These are phyloP conservation scores for Solanum hybrid DNA, from an alignment of 305 asterid genomes.

Conservation along the genomic window DNA sequence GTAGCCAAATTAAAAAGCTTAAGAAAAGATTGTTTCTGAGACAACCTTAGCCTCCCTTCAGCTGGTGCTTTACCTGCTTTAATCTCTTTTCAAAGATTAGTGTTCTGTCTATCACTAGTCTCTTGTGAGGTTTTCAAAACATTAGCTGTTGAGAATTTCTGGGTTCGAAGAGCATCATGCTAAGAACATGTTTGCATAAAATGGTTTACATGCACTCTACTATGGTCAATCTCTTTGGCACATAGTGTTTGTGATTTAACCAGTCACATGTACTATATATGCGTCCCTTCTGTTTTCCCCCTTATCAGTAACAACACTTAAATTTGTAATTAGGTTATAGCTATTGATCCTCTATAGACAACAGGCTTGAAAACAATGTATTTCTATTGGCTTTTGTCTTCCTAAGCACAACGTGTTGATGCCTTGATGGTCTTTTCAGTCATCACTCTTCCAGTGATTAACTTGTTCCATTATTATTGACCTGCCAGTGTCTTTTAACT, in stretches of 20 bases:
- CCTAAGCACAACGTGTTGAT: neutral
- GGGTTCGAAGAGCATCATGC: neutral
- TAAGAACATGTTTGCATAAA: neutral
- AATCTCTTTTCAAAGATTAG: neutral
- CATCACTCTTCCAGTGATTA: neutral
- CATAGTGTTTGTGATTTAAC: neutral
- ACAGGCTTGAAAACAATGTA: neutral
- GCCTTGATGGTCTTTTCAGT: neutral
- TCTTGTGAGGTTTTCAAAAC: neutral
- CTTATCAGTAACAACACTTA: neutral
- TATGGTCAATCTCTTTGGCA: neutral
- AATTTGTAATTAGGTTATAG: neutral
- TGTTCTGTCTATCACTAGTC: neutral
- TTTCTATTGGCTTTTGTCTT: neutral
- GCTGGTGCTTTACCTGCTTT: neutral
- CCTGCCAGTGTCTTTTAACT: neutral
- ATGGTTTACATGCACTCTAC: neutral
- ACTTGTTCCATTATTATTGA: neutral
- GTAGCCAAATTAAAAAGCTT: neutral
- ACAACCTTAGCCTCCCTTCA: neutral
- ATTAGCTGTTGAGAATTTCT: neutral
- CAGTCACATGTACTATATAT: neutral
- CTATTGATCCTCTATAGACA: neutral
- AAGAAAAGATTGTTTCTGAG: neutral
- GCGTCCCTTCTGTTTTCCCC: neutral